Conservation (phyloP, 305 asterid genomes). For the Rubia tinctorum region DNA sequence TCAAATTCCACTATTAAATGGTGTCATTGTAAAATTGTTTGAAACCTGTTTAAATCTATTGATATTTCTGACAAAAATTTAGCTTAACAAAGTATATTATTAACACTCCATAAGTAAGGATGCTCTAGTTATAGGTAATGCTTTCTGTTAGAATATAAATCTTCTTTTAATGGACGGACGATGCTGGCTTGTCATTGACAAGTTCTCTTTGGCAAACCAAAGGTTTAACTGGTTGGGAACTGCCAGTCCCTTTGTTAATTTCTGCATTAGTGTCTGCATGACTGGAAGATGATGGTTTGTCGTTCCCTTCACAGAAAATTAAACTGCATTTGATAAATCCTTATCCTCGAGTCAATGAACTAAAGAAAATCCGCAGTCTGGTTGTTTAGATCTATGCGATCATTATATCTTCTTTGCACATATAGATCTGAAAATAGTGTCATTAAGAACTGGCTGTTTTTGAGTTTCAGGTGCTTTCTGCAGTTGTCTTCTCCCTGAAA, state of each 20-base stretch:
- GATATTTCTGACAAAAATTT: neutral
- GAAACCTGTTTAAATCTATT: neutral
- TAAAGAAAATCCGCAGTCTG: neutral
- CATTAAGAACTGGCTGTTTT: neutral
- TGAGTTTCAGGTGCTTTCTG: conserved; percentile 46
- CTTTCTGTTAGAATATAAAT: neutral
- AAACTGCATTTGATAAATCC: neutral
- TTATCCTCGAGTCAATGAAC: neutral
- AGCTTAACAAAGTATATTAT: neutral
- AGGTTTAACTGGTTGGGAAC: neutral
- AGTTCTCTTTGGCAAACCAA: neutral
- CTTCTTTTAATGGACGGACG: neutral
- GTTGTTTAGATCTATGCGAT: neutral
- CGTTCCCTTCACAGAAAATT: neutral
- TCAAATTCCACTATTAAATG: neutral
- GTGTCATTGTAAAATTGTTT: neutral
- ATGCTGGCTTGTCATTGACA: conserved; percentile 3
- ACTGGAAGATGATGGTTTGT: neutral
- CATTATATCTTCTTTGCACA: neutral
- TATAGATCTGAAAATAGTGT: neutral
- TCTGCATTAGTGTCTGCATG: conserved; percentile 4
- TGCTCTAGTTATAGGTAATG: neutral
- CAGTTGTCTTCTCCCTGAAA: conserved; percentile 56
- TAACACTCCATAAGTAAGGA: neutral
- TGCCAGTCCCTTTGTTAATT: neutral